phyloP scores from a whole-genome alignment of 352 stramenopile genomes.

The Pythium dissimile region DNA sequence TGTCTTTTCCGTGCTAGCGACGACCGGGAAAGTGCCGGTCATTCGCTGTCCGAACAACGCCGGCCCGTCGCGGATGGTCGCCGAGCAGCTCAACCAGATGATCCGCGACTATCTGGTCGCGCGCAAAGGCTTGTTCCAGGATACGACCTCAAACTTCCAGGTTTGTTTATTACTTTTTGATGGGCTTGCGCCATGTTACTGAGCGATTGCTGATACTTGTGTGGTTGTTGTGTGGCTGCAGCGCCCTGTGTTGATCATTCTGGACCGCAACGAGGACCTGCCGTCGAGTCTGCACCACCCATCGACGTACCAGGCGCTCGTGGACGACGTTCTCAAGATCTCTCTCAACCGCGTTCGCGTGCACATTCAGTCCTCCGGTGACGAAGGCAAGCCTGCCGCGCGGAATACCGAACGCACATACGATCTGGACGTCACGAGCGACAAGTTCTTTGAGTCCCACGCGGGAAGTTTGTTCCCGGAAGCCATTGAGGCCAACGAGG shows the following conservation, averaged over 20 bases:
- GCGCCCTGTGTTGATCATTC: slow-evolving; percentile 94
- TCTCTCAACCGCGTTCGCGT: slow-evolving; percentile 96
- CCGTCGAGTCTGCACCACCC: slow-evolving; percentile 94
- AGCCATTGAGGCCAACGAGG: slow-evolving; percentile 84
- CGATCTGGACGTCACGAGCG: slow-evolving; percentile 75
- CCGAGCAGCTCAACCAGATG: slow-evolving; percentile 87
- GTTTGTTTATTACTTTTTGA: neutral
- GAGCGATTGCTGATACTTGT: too few species aligned
- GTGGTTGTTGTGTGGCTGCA: too few species aligned
- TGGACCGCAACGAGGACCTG: slow-evolving; percentile 97
- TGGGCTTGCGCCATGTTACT: neutral
- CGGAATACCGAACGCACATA: slow-evolving; percentile 62
- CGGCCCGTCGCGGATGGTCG: slow-evolving; percentile 95
- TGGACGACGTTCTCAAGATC: slow-evolving; percentile 96
- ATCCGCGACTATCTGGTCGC: slow-evolving; percentile 74
- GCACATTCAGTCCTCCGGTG: slow-evolving; percentile 51
- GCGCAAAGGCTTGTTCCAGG: slow-evolving; percentile 64
- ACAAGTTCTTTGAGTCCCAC: slow-evolving; percentile 83
- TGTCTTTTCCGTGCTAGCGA: slow-evolving; percentile 94
- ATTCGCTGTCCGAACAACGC: slow-evolving; percentile 93
- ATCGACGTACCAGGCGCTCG: slow-evolving; percentile 92
- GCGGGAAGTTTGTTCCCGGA: slow-evolving; percentile 75
- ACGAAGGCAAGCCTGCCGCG: slow-evolving; percentile 17
- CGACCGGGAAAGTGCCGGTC: slow-evolving; percentile 91
- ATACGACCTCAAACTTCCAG: slow-evolving; percentile 62